Conservation (phyloP, 1,139 yeast genomes). For the Saccharomycopsis hybrid region DNA sequence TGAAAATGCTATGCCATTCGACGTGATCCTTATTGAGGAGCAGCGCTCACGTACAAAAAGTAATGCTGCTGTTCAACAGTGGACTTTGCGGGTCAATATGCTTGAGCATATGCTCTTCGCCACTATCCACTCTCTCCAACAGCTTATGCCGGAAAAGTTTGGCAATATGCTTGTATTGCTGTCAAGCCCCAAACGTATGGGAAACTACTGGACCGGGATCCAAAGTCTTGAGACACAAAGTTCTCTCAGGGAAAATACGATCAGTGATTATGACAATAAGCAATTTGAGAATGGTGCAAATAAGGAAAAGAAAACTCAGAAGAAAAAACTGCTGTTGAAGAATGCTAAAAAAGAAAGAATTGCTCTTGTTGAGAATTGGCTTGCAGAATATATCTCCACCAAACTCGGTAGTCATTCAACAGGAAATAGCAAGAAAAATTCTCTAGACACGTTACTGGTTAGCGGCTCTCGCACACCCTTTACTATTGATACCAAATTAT, state of each 20-base stretch:
- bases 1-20: not conserved
- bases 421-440: too few relatives aligned
- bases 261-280: too few relatives aligned
- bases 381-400: too few relatives aligned
- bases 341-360: slow-evolving; percentile 28
- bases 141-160: not conserved
- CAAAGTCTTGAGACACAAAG: slow-evolving; percentile 11
- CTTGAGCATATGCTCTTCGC: slow-evolving; percentile 17
- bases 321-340: too few relatives aligned
- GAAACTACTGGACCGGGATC: slow-evolving; percentile 33
- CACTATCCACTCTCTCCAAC: slow-evolving; percentile 7
- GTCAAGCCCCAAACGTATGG: slow-evolving; percentile 37
- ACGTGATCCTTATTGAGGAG: slow-evolving; percentile 16
- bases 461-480: too few relatives aligned
- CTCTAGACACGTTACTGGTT: too few relatives aligned
- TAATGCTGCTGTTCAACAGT: slow-evolving; percentile 13
- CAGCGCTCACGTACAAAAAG: slow-evolving; percentile 17
- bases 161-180: slow-evolving; percentile 25
- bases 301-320: too few relatives aligned
- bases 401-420: too few relatives aligned
- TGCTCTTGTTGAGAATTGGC: slow-evolving; percentile 26
- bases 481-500: too few relatives aligned
- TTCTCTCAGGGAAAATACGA: slow-evolving; percentile 9
- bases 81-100: slow-evolving; percentile 21
- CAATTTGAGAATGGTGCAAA: too few relatives aligned